phyloP scores from a whole-genome alignment of 306 rosid genomes.

The Cicer pinnatifidum region DNA sequence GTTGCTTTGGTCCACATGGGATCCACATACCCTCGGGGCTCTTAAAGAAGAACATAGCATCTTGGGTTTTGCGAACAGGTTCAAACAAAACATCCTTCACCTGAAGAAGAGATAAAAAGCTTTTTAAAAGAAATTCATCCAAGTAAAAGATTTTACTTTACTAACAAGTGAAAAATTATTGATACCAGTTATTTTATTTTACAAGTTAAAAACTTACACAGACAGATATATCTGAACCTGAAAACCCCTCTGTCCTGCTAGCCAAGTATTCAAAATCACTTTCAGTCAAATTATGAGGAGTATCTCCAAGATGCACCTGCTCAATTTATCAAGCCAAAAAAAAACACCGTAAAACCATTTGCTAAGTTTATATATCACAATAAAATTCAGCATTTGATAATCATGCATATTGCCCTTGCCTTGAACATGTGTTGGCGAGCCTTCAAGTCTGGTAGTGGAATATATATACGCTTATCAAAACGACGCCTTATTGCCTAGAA shows the following conservation, averaged over 20 bases:
- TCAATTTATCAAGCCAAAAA: constrained; percentile 43
- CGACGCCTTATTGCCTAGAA: constrained; percentile 97
- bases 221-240: constrained; percentile 94
- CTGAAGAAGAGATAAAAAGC: constrained; percentile 50
- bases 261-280: constrained; percentile 87
- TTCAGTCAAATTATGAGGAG: constrained; percentile 90
- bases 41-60: constrained; percentile 87
- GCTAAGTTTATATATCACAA: constrained; percentile 32
- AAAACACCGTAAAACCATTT: constrained; percentile 29
- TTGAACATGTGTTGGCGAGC: constrained; percentile 99
- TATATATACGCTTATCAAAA: constrained; percentile 96
- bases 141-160: neutral
- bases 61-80: constrained; percentile 99
- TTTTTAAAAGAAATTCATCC: constrained; percentile 24
- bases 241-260: constrained; percentile 87
- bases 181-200: constrained; percentile 34
- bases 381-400: constrained; percentile 37
- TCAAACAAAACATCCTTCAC: constrained; percentile 97
- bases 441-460: constrained; percentile 94
- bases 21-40: constrained; percentile 75
- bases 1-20: constrained; percentile 95
- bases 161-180: neutral
- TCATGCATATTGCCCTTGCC: constrained; percentile 54
- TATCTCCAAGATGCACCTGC: constrained; percentile 99
- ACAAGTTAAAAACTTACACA: constrained; percentile 69